Conservation (phyloP, 805 yeast genomes). For the Helenozyma baotianmanensis region DNA sequence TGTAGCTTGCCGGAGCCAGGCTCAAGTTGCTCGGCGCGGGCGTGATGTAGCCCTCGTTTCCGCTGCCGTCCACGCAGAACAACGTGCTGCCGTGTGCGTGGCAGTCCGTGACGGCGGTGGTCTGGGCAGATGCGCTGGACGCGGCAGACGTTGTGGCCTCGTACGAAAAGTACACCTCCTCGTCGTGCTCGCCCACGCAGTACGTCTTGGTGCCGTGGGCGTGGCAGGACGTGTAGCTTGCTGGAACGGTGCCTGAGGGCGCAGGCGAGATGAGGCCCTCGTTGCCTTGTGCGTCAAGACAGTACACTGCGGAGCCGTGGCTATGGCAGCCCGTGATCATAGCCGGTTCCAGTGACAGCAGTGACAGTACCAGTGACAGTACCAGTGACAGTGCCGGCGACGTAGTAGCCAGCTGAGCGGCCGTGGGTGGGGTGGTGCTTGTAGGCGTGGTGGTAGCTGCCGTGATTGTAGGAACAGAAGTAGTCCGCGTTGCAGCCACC, state of each 20-base stretch:
- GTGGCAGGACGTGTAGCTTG: conserved; percentile 3
- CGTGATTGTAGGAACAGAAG: no score
- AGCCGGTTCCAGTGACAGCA: not conserved
- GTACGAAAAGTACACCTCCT: conserved; percentile 1
- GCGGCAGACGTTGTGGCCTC: not conserved
- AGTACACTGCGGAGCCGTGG: conserved; percentile 3
- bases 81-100: conserved; percentile 2
- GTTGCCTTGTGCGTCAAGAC: conserved; percentile 1
- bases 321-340: conserved; percentile 3
- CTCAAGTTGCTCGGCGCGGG: conserved; percentile 1
- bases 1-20: not conserved
- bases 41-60: conserved; percentile 2
- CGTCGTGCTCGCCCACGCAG: conserved; percentile 1
- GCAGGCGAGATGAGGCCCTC: conserved; percentile 4
- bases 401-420: no score
- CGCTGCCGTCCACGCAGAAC: conserved; percentile 2
- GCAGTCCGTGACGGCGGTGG: conserved; percentile 2
- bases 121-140: not conserved
- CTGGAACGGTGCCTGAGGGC: not conserved
- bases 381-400: no score
- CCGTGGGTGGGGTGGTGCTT: no score
- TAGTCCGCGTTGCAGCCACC: no score
- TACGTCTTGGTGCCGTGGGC: conserved; percentile 3
- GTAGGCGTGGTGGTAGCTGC: no score
- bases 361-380: no score